Conservation (phyloP, 345 rosid genomes). For the Eucalyptus lansdowneana region DNA sequence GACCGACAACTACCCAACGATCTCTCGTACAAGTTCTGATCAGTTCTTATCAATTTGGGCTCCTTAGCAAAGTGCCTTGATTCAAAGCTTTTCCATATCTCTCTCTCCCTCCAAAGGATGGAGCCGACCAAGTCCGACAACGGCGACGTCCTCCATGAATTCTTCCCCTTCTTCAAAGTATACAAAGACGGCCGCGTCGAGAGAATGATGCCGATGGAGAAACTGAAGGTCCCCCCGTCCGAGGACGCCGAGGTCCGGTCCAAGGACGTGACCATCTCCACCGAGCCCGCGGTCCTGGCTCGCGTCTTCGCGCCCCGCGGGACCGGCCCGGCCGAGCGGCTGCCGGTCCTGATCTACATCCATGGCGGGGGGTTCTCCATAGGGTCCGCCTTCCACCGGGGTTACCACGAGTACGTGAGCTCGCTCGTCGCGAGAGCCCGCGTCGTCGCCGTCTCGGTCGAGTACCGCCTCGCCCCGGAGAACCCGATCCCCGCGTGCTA, state of each 20-base stretch:
- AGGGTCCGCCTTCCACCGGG: slow-evolving; percentile 20
- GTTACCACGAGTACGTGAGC: slow-evolving; percentile 7
- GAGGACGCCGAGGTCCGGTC: slow-evolving; percentile 3
- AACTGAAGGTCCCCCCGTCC: background rate
- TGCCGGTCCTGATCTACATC: slow-evolving; percentile 1
- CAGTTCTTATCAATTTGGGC: background rate
- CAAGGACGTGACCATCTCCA: slow-evolving; percentile 18
- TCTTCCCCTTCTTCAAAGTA: background rate
- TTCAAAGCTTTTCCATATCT: background rate
- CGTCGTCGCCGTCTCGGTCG: slow-evolving; percentile 8
- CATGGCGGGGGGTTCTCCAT: slow-evolving; percentile 42
- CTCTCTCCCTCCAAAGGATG: background rate
- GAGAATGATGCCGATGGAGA: background rate
- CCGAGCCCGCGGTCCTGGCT: slow-evolving; percentile 1
- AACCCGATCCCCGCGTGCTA: slow-evolving; percentile 10
- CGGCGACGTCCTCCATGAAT: background rate
- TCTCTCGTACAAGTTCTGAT: background rate
- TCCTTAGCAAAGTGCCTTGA: background rate
- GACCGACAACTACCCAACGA: background rate
- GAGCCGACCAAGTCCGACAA: background rate
- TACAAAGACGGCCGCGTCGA: background rate
- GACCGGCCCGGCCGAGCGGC: background rate
- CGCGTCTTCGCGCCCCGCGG: slow-evolving; percentile 18
- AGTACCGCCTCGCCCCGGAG: slow-evolving; percentile 22
- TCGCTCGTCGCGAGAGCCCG: slow-evolving; percentile 11